Conservation (phyloP, 768 basidiomycete species). For the Tricholoma terreum region DNA sequence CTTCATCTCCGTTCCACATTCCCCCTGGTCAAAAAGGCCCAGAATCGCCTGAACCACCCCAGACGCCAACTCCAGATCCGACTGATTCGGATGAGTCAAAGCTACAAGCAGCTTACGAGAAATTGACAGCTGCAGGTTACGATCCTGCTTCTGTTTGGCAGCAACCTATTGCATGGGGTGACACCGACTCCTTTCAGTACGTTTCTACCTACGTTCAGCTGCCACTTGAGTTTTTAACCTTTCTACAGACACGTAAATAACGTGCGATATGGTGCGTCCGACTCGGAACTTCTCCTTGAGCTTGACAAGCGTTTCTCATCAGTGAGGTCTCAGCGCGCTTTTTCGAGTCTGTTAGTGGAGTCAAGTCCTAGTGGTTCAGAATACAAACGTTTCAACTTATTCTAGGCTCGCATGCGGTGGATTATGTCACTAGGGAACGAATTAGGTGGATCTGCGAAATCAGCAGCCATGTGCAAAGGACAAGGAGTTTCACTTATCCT, state of each 20-base stretch:
- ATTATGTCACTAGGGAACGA: constrained; percentile 52
- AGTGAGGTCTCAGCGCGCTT: constrained; percentile 50
- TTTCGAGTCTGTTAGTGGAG: constrained; percentile 58
- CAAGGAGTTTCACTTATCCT: constrained; percentile 71
- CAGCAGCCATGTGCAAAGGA: constrained; percentile 56
- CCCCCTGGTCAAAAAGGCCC: constrained; percentile 59
- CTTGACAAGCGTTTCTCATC: too few species aligned
- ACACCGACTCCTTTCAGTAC: constrained; percentile 76
- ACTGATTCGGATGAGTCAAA: background rate
- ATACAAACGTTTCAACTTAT: background rate
- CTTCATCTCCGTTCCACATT: constrained; percentile 62
- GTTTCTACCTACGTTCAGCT: constrained; percentile 22
- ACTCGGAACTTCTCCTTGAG: too few species aligned
- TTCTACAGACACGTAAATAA: constrained; percentile 71
- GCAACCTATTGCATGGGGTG: constrained; percentile 76
- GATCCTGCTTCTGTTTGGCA: constrained; percentile 73
- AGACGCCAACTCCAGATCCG: too few species aligned
- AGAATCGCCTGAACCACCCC: constrained; percentile 52
- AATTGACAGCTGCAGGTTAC: constrained; percentile 45
- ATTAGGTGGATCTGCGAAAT: constrained; percentile 56
- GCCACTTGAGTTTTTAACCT: background rate
- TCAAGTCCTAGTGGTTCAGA: background rate
- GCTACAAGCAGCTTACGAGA: constrained; percentile 38
- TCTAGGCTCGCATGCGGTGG: constrained; percentile 69
- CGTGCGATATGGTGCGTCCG: constrained; percentile 59